Evolutionary conservation across 768 basidiomycete genomes (phyloP).

Genomic region (Boletus fagicola): DNA sequence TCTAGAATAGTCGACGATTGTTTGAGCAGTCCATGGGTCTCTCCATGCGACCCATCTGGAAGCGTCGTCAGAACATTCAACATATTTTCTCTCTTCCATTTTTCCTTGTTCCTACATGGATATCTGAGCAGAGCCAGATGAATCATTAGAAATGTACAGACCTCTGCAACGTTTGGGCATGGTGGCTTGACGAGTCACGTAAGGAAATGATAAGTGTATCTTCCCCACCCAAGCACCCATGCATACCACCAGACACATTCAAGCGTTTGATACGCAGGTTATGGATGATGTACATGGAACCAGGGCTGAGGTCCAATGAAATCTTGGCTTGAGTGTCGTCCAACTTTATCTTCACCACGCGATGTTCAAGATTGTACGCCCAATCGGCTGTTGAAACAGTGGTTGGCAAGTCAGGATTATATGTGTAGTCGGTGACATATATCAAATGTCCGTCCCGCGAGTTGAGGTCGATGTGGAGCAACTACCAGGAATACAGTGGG

Average conservation of each 20-base stretch:
- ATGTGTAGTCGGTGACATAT: conserved; percentile 67
- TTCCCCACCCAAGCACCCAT: conserved; percentile 31
- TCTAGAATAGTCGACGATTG: not conserved
- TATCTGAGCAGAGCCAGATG: not conserved
- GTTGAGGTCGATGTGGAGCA: conserved; percentile 42
- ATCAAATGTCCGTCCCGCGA: conserved; percentile 38
- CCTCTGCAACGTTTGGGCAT: conserved; percentile 22
- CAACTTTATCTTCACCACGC: conserved; percentile 51
- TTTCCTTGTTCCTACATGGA: conserved; percentile 34
- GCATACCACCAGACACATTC: conserved; percentile 8
- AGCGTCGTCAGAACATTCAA: conserved; percentile 2
- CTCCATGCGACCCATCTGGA: not conserved
- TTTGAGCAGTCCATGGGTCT: not conserved
- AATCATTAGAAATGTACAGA: conserved; percentile 6
- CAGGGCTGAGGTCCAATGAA: conserved; percentile 38
- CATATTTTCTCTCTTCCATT: conserved; percentile 28
- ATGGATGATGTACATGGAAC: conserved; percentile 46
- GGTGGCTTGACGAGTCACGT: conserved; percentile 17
- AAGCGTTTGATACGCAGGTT: conserved; percentile 47
- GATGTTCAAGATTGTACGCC: conserved; percentile 46
- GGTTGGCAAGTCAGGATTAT: conserved; percentile 42
- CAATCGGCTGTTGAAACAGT: conserved; percentile 33
- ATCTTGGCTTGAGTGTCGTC: conserved; percentile 46
- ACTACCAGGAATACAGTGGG: conserved; percentile 32
- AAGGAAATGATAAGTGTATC: conserved; percentile 23